Evolutionary conservation across 2,329 filamentous ascomycete species (phyloP).

Genomic region (Penicillium janthinellum): DNA sequence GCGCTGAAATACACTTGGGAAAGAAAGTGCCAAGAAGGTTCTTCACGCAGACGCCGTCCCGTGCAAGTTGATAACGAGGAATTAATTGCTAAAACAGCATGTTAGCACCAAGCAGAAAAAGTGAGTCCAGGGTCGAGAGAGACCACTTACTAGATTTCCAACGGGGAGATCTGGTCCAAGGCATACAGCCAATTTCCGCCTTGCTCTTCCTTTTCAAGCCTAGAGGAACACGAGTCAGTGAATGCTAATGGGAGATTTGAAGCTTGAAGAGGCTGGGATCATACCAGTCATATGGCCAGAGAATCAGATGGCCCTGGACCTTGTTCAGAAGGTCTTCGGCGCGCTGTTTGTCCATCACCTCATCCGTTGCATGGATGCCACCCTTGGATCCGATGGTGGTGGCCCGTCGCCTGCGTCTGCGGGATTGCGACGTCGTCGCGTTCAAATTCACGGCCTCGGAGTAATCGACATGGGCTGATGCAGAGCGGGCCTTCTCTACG

Average conservation of each 20-base stretch:
- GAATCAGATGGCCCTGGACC: slow-evolving; percentile 84
- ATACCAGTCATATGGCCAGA: slow-evolving; percentile 92
- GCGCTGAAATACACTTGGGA: slow-evolving; percentile 14
- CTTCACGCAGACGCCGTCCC: slow-evolving; percentile 10
- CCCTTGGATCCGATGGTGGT: slow-evolving; percentile 51
- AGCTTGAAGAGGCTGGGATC: slow-evolving; percentile 16
- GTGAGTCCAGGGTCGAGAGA: neutral
- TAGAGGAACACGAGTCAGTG: slow-evolving; percentile 28
- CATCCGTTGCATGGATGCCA: slow-evolving; percentile 63
- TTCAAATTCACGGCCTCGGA: slow-evolving; percentile 46
- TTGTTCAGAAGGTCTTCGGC: slow-evolving; percentile 79
- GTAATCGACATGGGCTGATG: slow-evolving; percentile 39
- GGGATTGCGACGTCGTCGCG: slow-evolving; percentile 33
- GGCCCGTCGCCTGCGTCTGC: slow-evolving; percentile 45
- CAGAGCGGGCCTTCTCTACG: slow-evolving; percentile 35
- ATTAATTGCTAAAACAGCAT: slow-evolving; percentile 32
- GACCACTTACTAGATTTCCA: slow-evolving; percentile 77
- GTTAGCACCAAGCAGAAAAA: slow-evolving; percentile 18
- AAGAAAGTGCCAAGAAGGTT: neutral
- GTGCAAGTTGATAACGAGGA: slow-evolving; percentile 15
- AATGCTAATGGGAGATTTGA: slow-evolving; percentile 7
- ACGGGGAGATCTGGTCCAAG: slow-evolving; percentile 89
- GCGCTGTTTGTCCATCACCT: slow-evolving; percentile 72
- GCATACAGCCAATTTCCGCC: slow-evolving; percentile 97
- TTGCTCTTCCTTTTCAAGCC: slow-evolving; percentile 83